A percentile compares a stretch with the other conserved stretches of the same genome.
Conservation (phyloP, 108 stramenopile genomes). For the Nannochloropsis salina region DNA sequence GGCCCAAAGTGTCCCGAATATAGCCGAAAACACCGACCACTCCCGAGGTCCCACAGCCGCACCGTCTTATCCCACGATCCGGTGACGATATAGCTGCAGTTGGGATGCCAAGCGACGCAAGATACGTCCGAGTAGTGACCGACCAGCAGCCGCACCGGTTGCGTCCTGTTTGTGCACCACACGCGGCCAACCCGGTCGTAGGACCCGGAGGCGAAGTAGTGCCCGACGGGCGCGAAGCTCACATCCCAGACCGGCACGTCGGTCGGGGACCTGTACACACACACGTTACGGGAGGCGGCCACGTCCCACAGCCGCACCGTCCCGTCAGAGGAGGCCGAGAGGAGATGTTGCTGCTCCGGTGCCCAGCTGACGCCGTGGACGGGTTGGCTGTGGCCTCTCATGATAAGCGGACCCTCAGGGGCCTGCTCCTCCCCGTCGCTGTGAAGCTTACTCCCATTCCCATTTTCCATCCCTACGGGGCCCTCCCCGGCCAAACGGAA, state of each 20-base stretch:
- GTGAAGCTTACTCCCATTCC: constrained; percentile 1
- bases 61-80: constrained; percentile 83
- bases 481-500: constrained; percentile 44
- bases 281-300: constrained; percentile 23
- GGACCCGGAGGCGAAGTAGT: constrained; percentile 88
- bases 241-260: constrained; percentile 53
- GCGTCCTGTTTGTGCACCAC: constrained; percentile 81
- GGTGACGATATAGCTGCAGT: constrained; percentile 83
- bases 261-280: constrained; percentile 24
- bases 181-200: constrained; percentile 80
- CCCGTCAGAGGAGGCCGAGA: constrained; percentile 47
- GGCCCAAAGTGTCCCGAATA: constrained; percentile 60
- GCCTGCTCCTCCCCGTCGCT: not conserved
- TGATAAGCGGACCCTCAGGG: not conserved
- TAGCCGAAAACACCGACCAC: constrained; percentile 70
- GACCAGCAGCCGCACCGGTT: constrained; percentile 78
- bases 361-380: constrained; percentile 41
- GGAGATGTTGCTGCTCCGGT: constrained; percentile 38
- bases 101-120: constrained; percentile 84
- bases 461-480: constrained; percentile 23
- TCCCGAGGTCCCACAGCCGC: constrained; percentile 89
- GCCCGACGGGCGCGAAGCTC: constrained; percentile 64
- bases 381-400: constrained; percentile 20
- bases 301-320: constrained; percentile 52
- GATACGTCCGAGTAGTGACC: constrained; percentile 84